A percentile compares a stretch with the other conserved stretches of the same genome.
These are phyloP conservation scores for Asterophora lycoperdoides DNA, from an alignment of 768 basidiomycete species.

Conservation along the genomic window DNA sequence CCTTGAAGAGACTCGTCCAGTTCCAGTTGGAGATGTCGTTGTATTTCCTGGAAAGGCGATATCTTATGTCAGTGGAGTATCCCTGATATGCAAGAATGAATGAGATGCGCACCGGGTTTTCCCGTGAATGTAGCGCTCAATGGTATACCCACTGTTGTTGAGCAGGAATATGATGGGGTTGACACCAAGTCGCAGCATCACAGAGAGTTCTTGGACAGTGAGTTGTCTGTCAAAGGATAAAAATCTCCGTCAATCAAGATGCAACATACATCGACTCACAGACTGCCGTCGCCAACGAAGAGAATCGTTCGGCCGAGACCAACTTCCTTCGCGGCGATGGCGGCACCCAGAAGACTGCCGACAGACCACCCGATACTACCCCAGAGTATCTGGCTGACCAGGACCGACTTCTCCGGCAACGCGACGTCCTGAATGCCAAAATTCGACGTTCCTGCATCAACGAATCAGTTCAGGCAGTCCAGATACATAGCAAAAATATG, in stretches of 20 bases:
- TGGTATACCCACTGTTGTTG: conserved; percentile 82
- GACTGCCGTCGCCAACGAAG: conserved; percentile 81
- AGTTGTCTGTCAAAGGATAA: conserved; percentile 48
- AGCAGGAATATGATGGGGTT: conserved; percentile 83
- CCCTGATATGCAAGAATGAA: not conserved
- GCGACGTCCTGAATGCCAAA: conserved; percentile 85
- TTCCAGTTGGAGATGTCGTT: conserved; percentile 86
- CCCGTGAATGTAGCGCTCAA: conserved; percentile 78
- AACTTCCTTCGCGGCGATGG: conserved; percentile 69
- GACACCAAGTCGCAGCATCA: conserved; percentile 70
- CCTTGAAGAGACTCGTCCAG: conserved; percentile 60
- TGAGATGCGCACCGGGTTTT: conserved; percentile 37
- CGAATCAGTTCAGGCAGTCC: too few relatives aligned
- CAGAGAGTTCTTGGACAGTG: conserved; percentile 78
- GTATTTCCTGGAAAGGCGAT: conserved; percentile 56
- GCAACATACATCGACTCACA: conserved; percentile 41
- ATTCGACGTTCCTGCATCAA: conserved; percentile 56
- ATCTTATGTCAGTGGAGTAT: not conserved
- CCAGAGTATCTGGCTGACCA: conserved; percentile 80
- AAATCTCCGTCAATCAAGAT: not conserved
- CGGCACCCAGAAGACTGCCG: conserved; percentile 71
- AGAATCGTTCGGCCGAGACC: conserved; percentile 66
- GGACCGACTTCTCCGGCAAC: conserved; percentile 63
- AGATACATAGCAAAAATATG: not conserved
- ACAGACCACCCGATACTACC: conserved; percentile 91